phyloP scores from a whole-genome alignment of 192 early-diverging fungal genomes.

The Endogone sp. region DNA sequence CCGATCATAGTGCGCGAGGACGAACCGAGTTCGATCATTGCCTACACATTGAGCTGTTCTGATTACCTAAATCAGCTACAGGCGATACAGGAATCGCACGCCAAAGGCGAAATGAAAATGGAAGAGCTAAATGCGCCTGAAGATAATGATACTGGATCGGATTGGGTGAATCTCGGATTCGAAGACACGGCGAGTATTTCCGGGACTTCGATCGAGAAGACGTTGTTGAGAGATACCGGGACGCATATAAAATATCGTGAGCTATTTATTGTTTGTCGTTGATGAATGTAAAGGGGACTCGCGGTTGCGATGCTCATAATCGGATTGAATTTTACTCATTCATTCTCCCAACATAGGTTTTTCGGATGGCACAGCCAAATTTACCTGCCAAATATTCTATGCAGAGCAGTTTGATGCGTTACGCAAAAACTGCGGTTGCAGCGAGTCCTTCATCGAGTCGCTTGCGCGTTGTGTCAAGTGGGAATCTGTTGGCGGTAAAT shows the following conservation, averaged over 20 bases:
- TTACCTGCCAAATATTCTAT: slow-evolving; percentile 89
- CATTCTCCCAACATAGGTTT: slow-evolving; percentile 41
- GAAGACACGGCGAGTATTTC: not conserved
- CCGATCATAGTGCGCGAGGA: slow-evolving; percentile 84
- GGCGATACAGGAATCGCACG: slow-evolving; percentile 31
- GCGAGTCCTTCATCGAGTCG: slow-evolving; percentile 80
- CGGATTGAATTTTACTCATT: not conserved
- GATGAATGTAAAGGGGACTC: not conserved
- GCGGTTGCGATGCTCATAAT: not conserved
- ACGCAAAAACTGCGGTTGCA: slow-evolving; percentile 78
- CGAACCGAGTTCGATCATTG: slow-evolving; percentile 92
- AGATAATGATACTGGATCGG: not conserved
- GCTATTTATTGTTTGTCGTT: slow-evolving; percentile 8
- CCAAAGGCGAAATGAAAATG: slow-evolving; percentile 1
- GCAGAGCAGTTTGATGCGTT: slow-evolving; percentile 91
- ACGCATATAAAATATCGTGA: slow-evolving; percentile 74
- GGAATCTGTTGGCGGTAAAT: slow-evolving; percentile 85
- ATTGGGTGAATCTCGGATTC: slow-evolving; percentile 2
- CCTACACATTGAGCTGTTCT: slow-evolving; percentile 76
- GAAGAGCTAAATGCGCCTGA: not conserved
- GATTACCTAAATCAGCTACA: slow-evolving; percentile 69
- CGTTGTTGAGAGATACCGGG: slow-evolving; percentile 60
- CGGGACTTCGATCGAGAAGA: slow-evolving; percentile 53
- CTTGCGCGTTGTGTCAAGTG: slow-evolving; percentile 85
- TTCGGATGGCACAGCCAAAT: slow-evolving; percentile 67